Evolutionary conservation across 2,329 filamentous ascomycete species (phyloP).

Genomic region (Pseudopyricularia cyperi): DNA sequence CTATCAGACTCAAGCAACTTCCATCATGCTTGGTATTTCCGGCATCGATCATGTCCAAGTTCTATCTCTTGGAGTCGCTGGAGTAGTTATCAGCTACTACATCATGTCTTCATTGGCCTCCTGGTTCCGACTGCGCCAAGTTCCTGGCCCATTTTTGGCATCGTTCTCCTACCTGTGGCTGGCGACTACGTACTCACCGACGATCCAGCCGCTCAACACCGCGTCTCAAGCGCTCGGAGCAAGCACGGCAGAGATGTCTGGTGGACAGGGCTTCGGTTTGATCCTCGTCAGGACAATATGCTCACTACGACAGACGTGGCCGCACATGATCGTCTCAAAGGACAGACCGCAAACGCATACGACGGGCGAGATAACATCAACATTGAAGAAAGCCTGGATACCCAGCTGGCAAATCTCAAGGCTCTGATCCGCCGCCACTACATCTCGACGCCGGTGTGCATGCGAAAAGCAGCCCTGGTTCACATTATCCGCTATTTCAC

Average conservation of each 20-base stretch:
- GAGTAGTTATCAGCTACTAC: no score
- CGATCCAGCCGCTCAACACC: conserved; percentile 6
- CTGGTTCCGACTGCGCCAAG: not conserved
- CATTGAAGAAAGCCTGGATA: not conserved
- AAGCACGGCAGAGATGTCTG: not conserved
- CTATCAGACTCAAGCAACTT: no score
- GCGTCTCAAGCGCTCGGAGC: conserved; percentile 5
- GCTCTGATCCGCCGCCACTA: not conserved
- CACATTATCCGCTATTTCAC: not conserved
- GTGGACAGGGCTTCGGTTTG: not conserved
- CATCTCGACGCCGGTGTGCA: not conserved
- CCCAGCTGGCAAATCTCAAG: not conserved
- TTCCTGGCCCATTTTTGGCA: not conserved
- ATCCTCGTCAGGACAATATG: conserved; percentile 6
- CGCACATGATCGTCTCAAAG: conserved; percentile 11
- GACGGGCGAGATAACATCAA: not conserved
- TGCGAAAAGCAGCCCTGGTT: not conserved
- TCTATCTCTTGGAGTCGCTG: no score
- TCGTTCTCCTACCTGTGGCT: not conserved
- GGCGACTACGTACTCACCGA: conserved; percentile 8
- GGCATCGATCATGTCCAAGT: no score
- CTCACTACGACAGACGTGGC: conserved; percentile 4
- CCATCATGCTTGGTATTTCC: no score
- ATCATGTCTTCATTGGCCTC: no score
- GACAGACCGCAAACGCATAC: not conserved